Percentiles rank a stretch among this genome's conserved stretches.
phyloP scores from a whole-genome alignment of 2,329 filamentous ascomycete genomes.

The Talaromyces verruculosus region DNA sequence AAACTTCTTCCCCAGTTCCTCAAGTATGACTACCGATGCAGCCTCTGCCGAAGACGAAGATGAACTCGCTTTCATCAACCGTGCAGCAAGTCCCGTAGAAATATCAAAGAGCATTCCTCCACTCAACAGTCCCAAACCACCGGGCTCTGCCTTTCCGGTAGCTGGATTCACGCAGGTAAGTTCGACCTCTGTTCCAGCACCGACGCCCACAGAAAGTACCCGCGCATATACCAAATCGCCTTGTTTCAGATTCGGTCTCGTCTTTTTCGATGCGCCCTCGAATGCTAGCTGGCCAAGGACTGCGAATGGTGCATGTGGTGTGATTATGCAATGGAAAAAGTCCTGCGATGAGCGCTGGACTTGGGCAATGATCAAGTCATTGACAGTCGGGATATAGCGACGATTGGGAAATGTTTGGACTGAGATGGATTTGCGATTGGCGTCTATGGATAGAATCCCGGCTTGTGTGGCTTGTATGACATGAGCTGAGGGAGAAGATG shows the following conservation, averaged over 20 bases:
- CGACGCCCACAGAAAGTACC: slow-evolving; percentile 72
- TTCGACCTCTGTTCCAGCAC: slow-evolving; percentile 83
- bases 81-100: slow-evolving; percentile 76
- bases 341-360: slow-evolving; percentile 74
- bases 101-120: slow-evolving; percentile 86
- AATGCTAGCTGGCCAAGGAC: slow-evolving; percentile 87
- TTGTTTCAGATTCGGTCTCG: slow-evolving; percentile 70
- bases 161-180: slow-evolving; percentile 83
- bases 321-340: slow-evolving; percentile 75
- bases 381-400: slow-evolving; percentile 75
- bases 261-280: slow-evolving; percentile 89
- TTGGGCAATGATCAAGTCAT: slow-evolving; percentile 86
- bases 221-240: slow-evolving; percentile 88
- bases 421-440: slow-evolving; percentile 41
- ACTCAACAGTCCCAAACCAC: slow-evolving; percentile 78
- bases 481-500: slow-evolving; percentile 54
- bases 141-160: slow-evolving; percentile 83
- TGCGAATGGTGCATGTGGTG: slow-evolving; percentile 61
- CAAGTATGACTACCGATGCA: slow-evolving; percentile 70
- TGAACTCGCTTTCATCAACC: slow-evolving; percentile 57
- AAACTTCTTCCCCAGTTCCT: slow-evolving; percentile 77
- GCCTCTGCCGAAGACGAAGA: slow-evolving; percentile 45
- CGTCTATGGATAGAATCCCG: slow-evolving; percentile 40
- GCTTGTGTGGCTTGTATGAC: slow-evolving; percentile 37
- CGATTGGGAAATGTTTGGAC: slow-evolving; percentile 39